Conservation (phyloP, 2,329 filamentous ascomycete species). For the Aspergillus nomiae region DNA sequence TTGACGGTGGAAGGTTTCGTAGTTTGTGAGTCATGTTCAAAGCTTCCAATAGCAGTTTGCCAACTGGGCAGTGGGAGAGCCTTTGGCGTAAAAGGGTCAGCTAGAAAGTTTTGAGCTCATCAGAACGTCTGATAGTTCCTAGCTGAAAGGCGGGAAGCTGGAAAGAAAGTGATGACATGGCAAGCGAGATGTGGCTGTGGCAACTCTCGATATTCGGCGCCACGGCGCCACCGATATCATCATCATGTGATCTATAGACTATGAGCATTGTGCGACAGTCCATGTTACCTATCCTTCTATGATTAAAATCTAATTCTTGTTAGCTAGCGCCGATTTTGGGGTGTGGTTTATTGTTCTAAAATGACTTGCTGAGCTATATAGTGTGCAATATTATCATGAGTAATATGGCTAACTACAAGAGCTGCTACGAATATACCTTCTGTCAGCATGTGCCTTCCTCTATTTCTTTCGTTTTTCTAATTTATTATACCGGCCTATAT, state of each 20-base stretch:
- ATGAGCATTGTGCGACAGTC: not conserved
- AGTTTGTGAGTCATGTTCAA: not conserved
- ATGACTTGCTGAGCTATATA: too few species aligned
- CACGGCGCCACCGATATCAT: constrained; percentile 3
- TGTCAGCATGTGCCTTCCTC: too few species aligned
- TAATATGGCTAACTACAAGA: too few species aligned
- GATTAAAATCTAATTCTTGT: too few species aligned
- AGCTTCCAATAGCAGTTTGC: not conserved
- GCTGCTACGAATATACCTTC: too few species aligned
- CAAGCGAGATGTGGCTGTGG: constrained; percentile 15
- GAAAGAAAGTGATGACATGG: constrained; percentile 13
- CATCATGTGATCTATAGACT: not conserved
- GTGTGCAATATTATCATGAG: too few species aligned
- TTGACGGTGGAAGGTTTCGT: not conserved
- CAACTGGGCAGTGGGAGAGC: not conserved
- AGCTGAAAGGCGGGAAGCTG: constrained; percentile 15
- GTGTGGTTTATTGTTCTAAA: too few species aligned
- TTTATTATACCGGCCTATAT: too few species aligned
- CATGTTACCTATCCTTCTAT: too few species aligned
- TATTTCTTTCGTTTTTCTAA: too few species aligned
- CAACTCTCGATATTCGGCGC: constrained; percentile 18
- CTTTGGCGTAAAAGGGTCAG: not conserved
- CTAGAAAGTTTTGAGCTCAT: constrained; percentile 3
- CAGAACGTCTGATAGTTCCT: constrained; percentile 17
- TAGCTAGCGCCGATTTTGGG: too few species aligned